Evolutionary conservation across 257 asterid genomes (phyloP).

Genomic region (Leptodermis oblonga): DNA sequence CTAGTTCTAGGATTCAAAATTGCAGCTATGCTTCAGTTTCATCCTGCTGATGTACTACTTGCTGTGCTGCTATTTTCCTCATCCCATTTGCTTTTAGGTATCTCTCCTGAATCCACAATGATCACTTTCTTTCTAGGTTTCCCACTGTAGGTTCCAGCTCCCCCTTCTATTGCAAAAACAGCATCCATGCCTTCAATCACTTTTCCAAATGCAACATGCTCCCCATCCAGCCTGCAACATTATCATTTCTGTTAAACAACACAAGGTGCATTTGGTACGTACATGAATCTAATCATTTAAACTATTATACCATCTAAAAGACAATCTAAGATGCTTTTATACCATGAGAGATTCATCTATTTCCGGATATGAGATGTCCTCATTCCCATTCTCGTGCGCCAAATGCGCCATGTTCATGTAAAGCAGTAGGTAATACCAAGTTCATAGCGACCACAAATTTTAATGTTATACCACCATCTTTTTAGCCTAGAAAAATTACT

Average conservation of each 20-base stretch:
- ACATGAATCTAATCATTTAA: too few relatives aligned
- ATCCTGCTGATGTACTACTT: too few relatives aligned
- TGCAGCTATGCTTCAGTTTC: too few relatives aligned
- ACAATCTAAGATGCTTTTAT: too few relatives aligned
- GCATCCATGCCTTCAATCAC: constrained; percentile 96
- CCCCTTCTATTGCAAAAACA: constrained; percentile 85
- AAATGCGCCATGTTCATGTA: too few relatives aligned
- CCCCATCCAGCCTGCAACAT: constrained; percentile 78
- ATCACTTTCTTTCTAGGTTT: constrained; percentile 91
- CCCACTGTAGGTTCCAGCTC: constrained; percentile 97
- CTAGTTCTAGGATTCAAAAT: constrained; percentile 16
- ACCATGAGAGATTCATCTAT: too few relatives aligned
- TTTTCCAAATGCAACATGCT: constrained; percentile 87
- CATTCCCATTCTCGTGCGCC: too few relatives aligned
- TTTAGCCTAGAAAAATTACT: neutral
- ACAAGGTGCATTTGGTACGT: neutral
- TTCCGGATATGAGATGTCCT: too few relatives aligned
- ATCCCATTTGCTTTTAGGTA: constrained; percentile 85
- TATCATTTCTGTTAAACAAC: neutral
- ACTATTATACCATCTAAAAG: too few relatives aligned
- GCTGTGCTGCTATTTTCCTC: constrained; percentile 44
- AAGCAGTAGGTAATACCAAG: neutral
- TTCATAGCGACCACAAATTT: neutral
- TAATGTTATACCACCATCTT: neutral
- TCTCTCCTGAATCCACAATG: constrained; percentile 83